Conservation (phyloP, 345 rosid genomes). For the Aquilaria yunnanensis region DNA sequence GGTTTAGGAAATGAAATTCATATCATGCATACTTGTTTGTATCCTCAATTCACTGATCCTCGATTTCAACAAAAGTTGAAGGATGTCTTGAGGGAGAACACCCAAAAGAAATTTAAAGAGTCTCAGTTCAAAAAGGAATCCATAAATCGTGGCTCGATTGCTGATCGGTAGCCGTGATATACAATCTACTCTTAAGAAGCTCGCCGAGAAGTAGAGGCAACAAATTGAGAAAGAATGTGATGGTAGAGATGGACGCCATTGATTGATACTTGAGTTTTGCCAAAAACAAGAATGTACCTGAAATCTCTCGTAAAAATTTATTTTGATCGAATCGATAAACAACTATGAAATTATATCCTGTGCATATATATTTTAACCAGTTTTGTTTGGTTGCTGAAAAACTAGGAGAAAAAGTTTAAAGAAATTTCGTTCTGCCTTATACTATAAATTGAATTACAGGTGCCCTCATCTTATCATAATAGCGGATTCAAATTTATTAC, state of each 20-base stretch:
- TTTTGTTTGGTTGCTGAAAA: no score
- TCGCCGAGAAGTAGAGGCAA: constrained; percentile 67
- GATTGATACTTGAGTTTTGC: neutral
- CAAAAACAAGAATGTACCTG: neutral
- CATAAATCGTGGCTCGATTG: constrained; percentile 64
- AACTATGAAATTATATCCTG: no score
- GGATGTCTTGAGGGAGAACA: constrained; percentile 73
- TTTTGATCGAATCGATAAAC: no score
- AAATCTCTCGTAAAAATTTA: neutral
- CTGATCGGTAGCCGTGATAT: constrained; percentile 82
- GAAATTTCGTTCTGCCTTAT: no score
- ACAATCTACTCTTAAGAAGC: constrained; percentile 61
- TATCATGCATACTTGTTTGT: no score
- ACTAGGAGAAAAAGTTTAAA: no score
- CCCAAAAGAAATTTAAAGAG: constrained; percentile 78
- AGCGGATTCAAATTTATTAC: no score
- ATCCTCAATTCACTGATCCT: no score
- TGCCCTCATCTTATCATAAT: no score
- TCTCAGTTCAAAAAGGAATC: constrained; percentile 76
- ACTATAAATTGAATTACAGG: no score
- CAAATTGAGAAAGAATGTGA: constrained; percentile 47
- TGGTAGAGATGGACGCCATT: constrained; percentile 19
- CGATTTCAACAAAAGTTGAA: constrained; percentile 16
- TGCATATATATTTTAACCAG: no score
- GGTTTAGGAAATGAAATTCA: no score